These are phyloP conservation scores for Aspergillus proliferans DNA, from an alignment of 2,329 filamentous ascomycete species.

Conservation along the genomic window DNA sequence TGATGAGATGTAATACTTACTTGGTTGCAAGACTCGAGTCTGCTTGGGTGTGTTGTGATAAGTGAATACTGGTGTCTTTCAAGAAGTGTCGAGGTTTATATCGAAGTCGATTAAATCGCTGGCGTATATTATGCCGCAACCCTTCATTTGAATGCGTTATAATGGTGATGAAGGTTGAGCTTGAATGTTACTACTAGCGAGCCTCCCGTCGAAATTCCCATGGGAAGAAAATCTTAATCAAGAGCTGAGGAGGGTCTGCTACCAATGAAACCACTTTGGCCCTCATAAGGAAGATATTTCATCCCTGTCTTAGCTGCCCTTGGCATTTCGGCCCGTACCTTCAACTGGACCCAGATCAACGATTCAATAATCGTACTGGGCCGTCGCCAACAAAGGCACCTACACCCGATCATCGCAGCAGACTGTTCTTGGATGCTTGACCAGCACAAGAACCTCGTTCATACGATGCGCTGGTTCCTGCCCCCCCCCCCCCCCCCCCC, in stretches of 20 bases:
- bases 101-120: neutral
- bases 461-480: conserved; percentile 53
- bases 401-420: conserved; percentile 54
- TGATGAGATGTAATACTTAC: conserved; percentile 3
- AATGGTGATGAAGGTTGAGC: neutral
- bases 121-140: conserved; percentile 1
- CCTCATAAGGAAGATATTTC: neutral
- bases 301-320: neutral
- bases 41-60: neutral
- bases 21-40: conserved; percentile 1
- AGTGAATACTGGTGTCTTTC: neutral
- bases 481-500: too few relatives aligned
- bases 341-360: neutral
- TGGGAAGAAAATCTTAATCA: neutral
- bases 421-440: conserved; percentile 57
- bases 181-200: neutral
- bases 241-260: neutral
- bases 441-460: conserved; percentile 51
- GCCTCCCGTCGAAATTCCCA: neutral
- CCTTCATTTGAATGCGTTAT: neutral
- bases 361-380: conserved; percentile 24
- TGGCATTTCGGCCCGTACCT: neutral
- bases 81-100: neutral
- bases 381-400: conserved; percentile 24
- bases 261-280: neutral